Evolutionary conservation across 2,329 filamentous ascomycete genomes (phyloP), one percentile per base, ranked within the genome.

Genomic region (Penicillium brevicompactum): DNA sequence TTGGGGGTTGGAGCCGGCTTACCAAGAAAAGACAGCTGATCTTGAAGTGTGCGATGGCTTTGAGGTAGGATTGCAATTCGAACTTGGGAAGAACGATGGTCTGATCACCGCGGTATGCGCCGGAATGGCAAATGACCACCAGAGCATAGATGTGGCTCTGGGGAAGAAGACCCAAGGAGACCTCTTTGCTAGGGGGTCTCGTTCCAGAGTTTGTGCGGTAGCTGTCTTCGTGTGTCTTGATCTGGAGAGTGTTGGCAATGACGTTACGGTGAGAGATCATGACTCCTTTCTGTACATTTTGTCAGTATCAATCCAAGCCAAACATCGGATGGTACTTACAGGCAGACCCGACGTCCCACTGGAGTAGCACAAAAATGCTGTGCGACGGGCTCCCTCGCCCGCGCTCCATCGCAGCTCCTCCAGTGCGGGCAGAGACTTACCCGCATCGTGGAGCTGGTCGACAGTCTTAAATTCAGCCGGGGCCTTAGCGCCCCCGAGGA

Each of bases 131-230:
- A 56, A 91, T 84, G 14, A 91, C 84, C 5, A 91, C 84, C 34
- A 94, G 76, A 4, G 85, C 85, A 70, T 93, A 95, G 60, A 94
- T 94, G 66, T 95, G 91, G 61, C 88, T 92, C 67, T 91, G 85
- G 0, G 90, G 90, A 0, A 93, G 77, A n/a, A 93, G 78, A 5
- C 89, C 90, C 0, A 92, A 80, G 2, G 72, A 76, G 18, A 82
- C 78, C 49, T 86, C 83, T 0, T 74, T 80, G 60, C 1, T 14
- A 1, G 51, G n/a, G 8, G 51, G 13, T 24, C 18, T 49, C 7
- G 45, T 49, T 7, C 13, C 38, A 5, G 18, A 30, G 2, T 13
- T 13, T 16, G 31, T n/a, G 7, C 74, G 69, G 41, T 63, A 66
- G 1, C 70, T 64, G 31, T 74, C 69, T 42, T 87, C 84, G 57